phyloP scores from a whole-genome alignment of 1,284 basidiomycete species.

The Xerocomus cyaneibrunnescens region DNA sequence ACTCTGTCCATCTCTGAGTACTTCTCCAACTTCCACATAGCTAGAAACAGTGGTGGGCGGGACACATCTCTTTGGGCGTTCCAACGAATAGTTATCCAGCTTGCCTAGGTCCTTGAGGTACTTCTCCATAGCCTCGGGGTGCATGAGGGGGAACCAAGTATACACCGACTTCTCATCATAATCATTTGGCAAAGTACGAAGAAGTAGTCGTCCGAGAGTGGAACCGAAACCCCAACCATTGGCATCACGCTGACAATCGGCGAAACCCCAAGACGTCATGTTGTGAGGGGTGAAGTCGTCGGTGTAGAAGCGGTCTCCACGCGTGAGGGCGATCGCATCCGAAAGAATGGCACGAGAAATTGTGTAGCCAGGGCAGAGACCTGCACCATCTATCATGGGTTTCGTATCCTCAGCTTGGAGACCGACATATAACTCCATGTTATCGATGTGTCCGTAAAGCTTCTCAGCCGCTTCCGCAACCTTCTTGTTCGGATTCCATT shows the following conservation, averaged over 20 bases:
- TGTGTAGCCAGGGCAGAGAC: constrained; percentile 83
- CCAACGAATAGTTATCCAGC: constrained; percentile 51
- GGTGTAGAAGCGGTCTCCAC: constrained; percentile 83
- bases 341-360: constrained; percentile 84
- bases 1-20: constrained; percentile 46
- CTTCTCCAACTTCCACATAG: constrained; percentile 52
- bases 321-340: constrained; percentile 84
- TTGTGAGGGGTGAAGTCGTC: constrained; percentile 80
- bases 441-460: constrained; percentile 74
- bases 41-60: constrained; percentile 39
- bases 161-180: constrained; percentile 72
- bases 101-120: constrained; percentile 57
- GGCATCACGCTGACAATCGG: constrained; percentile 72
- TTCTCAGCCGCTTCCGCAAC: constrained; percentile 73
- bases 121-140: constrained; percentile 63
- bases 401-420: constrained; percentile 74
- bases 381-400: constrained; percentile 73
- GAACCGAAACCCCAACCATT: constrained; percentile 71
- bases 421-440: constrained; percentile 81
- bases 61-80: constrained; percentile 41
- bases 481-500: constrained; percentile 80
- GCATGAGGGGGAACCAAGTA: constrained; percentile 86
- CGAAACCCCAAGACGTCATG: constrained; percentile 79
- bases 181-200: constrained; percentile 69
- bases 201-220: constrained; percentile 69